Evolutionary conservation across 148 eudicot genomes (phyloP).

Genomic region (Rhododendron ovatum): DNA sequence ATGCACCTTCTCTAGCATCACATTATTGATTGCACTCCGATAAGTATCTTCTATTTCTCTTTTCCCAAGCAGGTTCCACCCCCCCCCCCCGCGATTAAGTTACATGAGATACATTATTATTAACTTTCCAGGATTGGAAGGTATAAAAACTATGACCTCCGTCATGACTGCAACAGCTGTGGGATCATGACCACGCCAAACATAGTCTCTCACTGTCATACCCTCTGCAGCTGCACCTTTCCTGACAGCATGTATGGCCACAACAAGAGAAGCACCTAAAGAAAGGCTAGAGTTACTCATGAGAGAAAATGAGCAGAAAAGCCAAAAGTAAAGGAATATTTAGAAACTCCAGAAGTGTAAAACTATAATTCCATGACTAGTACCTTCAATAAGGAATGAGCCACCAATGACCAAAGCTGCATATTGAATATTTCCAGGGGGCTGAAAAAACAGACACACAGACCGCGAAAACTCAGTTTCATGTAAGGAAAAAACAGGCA

Average conservation of each 20-base stretch:
- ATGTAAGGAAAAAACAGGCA: not conserved
- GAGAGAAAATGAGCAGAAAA: slow-evolving; percentile 5
- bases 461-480: slow-evolving; percentile 15
- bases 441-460: slow-evolving; percentile 37
- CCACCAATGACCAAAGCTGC: slow-evolving; percentile 96
- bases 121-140: not conserved
- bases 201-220: slow-evolving; percentile 85
- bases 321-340: not conserved
- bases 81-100: not conserved
- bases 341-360: not conserved
- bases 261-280: slow-evolving; percentile 86
- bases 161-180: slow-evolving; percentile 99
- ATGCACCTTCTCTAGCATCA: not conserved
- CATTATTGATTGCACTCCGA: not conserved
- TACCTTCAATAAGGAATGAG: slow-evolving; percentile 94
- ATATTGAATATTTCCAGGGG: slow-evolving; percentile 72
- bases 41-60: not conserved
- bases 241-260: slow-evolving; percentile 89
- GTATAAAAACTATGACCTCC: slow-evolving; percentile 42
- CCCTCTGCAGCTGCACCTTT: slow-evolving; percentile 99
- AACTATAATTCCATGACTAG: slow-evolving; percentile 5
- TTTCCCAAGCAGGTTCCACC: no score
- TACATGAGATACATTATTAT: not conserved
- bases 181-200: slow-evolving; percentile 99
- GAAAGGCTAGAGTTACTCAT: slow-evolving; percentile 9